phyloP scores from a whole-genome alignment of 352 stramenopile species.

The Phytophthora uliginosa region DNA sequence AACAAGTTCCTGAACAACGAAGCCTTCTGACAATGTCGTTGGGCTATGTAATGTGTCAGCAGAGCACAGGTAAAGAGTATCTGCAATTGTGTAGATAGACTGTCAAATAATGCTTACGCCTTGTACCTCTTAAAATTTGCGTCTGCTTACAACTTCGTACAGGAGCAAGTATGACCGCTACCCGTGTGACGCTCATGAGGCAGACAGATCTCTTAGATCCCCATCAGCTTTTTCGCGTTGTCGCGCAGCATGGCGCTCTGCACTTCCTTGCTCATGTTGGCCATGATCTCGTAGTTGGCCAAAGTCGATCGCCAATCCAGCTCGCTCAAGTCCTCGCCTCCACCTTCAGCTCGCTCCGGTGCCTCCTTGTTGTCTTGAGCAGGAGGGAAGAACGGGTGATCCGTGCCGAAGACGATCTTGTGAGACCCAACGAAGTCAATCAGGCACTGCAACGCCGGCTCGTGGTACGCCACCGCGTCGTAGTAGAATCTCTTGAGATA shows the following conservation, averaged over 20 bases:
- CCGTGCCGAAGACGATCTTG: constrained; percentile 71
- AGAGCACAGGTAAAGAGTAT: background rate
- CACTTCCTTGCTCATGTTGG: constrained; percentile 39
- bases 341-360: constrained; percentile 1
- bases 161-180: background rate
- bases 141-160: background rate
- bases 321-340: constrained; percentile 24
- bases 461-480: constrained; percentile 68
- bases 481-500: constrained; percentile 77
- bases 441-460: constrained; percentile 61
- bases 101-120: constrained; percentile 21
- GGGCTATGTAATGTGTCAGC: background rate
- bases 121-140: constrained; percentile 34
- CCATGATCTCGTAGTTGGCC: constrained; percentile 61
- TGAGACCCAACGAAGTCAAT: constrained; percentile 63
- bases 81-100: constrained; percentile 23
- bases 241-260: constrained; percentile 55
- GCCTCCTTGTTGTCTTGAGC: constrained; percentile 15
- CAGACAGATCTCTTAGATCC: constrained; percentile 10
- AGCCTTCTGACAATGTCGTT: constrained; percentile 4
- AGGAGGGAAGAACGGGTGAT: constrained; percentile 78
- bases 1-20: constrained; percentile 68
- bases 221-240: constrained; percentile 48
- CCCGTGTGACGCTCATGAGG: background rate
- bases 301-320: constrained; percentile 54